Evolutionary conservation across 257 asterid species (phyloP).

Genomic region (Henckelia pumila): DNA sequence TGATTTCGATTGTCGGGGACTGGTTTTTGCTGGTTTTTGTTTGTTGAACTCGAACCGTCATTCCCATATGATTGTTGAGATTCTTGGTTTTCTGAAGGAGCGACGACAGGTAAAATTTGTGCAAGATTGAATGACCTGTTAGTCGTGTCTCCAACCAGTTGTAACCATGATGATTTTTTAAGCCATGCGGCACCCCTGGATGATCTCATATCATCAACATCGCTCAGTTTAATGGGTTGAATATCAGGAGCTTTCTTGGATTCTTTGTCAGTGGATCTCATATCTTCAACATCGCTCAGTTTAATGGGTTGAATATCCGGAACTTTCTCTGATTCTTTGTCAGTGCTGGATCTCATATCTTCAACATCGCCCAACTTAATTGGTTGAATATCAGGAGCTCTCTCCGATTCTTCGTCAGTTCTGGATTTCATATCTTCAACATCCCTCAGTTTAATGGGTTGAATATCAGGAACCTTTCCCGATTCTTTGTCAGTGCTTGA

Average conservation of each 20-base stretch:
- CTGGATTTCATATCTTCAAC: slow-evolving; percentile 24
- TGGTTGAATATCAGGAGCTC: slow-evolving; percentile 28
- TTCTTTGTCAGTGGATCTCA: slow-evolving; percentile 18
- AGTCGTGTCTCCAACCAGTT: slow-evolving; percentile 49
- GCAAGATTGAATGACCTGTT: slow-evolving; percentile 60
- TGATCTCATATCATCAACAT: slow-evolving; percentile 25
- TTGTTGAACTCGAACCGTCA: slow-evolving; percentile 20
- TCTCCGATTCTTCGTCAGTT: slow-evolving; percentile 23
- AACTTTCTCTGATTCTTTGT: slow-evolving; percentile 27
- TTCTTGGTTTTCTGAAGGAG: slow-evolving; percentile 38
- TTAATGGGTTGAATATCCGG: slow-evolving; percentile 30
- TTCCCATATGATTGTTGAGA: slow-evolving; percentile 20
- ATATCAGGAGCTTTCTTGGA: slow-evolving; percentile 25
- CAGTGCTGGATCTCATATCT: slow-evolving; percentile 23
- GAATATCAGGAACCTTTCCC: slow-evolving; percentile 27
- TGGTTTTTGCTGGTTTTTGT: slow-evolving; percentile 7
- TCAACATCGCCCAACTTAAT: slow-evolving; percentile 27
- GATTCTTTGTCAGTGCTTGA: slow-evolving; percentile 20
- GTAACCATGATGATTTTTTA: slow-evolving; percentile 68
- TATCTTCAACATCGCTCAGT: slow-evolving; percentile 30
- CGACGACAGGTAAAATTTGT: slow-evolving; percentile 47
- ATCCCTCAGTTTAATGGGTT: slow-evolving; percentile 29
- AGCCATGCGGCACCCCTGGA: slow-evolving; percentile 54
- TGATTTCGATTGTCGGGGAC: slow-evolving; percentile 13
- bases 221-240: slow-evolving; percentile 31